phyloP scores from a whole-genome alignment of 805 yeast species.

The Wickerhamomyces chambardii region DNA sequence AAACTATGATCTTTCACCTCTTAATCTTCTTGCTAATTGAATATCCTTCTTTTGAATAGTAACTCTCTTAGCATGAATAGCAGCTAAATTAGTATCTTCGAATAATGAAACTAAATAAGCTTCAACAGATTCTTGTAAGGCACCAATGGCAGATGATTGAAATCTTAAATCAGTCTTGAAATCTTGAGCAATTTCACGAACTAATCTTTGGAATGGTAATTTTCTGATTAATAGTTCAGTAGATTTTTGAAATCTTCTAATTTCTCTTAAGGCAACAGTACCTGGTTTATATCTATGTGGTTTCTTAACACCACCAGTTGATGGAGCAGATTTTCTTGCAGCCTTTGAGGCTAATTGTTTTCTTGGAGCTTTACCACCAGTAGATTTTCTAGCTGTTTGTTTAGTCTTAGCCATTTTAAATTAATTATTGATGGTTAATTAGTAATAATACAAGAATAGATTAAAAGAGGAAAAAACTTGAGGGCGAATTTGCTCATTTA shows the following conservation, averaged over 20 bases:
- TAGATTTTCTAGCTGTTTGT: slow-evolving; percentile 91
- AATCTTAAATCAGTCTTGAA: slow-evolving; percentile 90
- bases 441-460: too few species aligned
- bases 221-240: slow-evolving; percentile 93
- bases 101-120: slow-evolving; percentile 94
- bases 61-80: slow-evolving; percentile 98
- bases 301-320: slow-evolving; percentile 88
- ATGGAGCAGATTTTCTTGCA: slow-evolving; percentile 90
- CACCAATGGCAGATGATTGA: slow-evolving; percentile 97
- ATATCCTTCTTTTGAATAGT: slow-evolving; percentile 98
- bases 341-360: slow-evolving; percentile 88
- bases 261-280: slow-evolving; percentile 94
- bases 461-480: too few species aligned
- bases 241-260: slow-evolving; percentile 95
- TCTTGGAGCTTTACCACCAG: slow-evolving; percentile 97
- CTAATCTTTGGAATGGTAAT: slow-evolving; percentile 95
- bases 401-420: slow-evolving; percentile 77
- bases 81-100: slow-evolving; percentile 98
- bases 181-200: slow-evolving; percentile 92
- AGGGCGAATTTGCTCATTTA: too few species aligned
- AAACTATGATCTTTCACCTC: slow-evolving; percentile 86
- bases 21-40: slow-evolving; percentile 94
- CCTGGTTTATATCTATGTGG: slow-evolving; percentile 98
- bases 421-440: slow-evolving; percentile 7
- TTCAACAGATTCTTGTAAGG: slow-evolving; percentile 97